Base-by-base conservation (phyloP, 352 stramenopile species). In the Phytophthora agathidicida region DNA sequence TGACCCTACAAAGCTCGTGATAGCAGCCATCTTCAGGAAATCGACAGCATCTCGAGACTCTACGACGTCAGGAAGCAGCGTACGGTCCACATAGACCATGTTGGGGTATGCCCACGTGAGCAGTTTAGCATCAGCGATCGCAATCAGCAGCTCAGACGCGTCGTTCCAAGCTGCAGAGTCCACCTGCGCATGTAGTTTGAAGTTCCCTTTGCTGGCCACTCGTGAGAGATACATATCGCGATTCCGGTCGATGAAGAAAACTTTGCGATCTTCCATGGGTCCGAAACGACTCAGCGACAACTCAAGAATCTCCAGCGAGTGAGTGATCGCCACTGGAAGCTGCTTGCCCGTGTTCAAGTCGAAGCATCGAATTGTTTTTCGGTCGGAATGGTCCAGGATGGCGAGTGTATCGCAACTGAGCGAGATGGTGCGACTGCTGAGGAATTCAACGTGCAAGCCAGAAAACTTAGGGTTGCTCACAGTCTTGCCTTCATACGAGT, bases 121-220 rank as follows among this genome's bases (percentile, higher is more conserved):
- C 22, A 98, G 55, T 47, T 92, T 94, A 17, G 84, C 73, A 58
- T 98, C 94, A 1, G 89, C 84, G 42, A 97, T 83, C 0, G 91
- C 91, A 52, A 93, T 80, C 7, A 98, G 74, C 28, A 94, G 73
- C 69, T 98, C 91, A 0, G 75, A 91, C 17, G 71, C 67, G 46
- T 97, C 89, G 69, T 97, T 94, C 87, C 93, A 98, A 1, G 81
- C 83, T 4, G 85, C 83, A 17, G 86, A 90, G 60, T 98, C 93
- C 6, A 98, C 92, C 62, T 98, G 89, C 2, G 80, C 83, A 20
- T 94, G 86, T 8, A 98, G 74, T 58, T 98, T 98, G 70, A 84
- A 80, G 41, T 50, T 74, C 0, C 73, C 79, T 17, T 89, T 91
- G 32, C 72, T 58, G 1, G 70, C 59, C 14, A 92, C 28, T 1